Conservation (phyloP, 805 yeast species). For the Ogataea salicorniae region DNA sequence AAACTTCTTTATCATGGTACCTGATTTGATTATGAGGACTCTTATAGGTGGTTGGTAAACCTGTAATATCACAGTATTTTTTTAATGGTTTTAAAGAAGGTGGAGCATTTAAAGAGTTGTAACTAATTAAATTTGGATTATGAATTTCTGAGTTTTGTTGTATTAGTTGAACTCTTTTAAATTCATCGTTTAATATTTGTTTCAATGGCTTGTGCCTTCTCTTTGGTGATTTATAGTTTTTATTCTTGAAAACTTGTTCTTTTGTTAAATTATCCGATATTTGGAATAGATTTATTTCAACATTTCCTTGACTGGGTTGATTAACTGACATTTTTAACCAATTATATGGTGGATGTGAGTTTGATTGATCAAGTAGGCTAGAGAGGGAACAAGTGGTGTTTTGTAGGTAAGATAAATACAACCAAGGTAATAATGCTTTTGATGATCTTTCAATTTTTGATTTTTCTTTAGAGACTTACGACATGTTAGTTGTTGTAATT, state of each 20-base stretch:
- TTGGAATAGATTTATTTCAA: conserved; percentile 6
- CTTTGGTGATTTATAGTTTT: conserved; percentile 44
- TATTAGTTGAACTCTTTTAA: conserved; percentile 50
- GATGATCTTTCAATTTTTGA: too few relatives aligned
- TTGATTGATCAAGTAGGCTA: too few relatives aligned
- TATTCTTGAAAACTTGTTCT: conserved; percentile 55
- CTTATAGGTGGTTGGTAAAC: conserved; percentile 71
- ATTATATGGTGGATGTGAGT: too few relatives aligned
- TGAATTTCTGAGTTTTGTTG: conserved; percentile 28
- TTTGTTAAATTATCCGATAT: conserved; percentile 36
- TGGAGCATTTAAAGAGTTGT: conserved; percentile 71
- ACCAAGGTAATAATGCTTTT: too few relatives aligned
- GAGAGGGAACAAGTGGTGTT: too few relatives aligned
- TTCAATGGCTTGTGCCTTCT: conserved; percentile 69
- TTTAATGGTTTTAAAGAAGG: conserved; percentile 79
- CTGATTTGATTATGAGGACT: conserved; percentile 71
- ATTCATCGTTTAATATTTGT: conserved; percentile 75
- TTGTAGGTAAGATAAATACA: too few relatives aligned
- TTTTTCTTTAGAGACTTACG: too few relatives aligned
- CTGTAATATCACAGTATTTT: conserved; percentile 91
- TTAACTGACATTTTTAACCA: too few relatives aligned
- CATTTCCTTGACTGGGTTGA: too few relatives aligned
- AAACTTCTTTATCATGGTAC: conserved; percentile 79
- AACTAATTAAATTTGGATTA: conserved; percentile 51
- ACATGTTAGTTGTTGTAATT: too few relatives aligned